A percentile compares a stretch with the other conserved stretches of the same genome.
Conservation (phyloP, 1,284 basidiomycete genomes). For the Melampsora americana region DNA sequence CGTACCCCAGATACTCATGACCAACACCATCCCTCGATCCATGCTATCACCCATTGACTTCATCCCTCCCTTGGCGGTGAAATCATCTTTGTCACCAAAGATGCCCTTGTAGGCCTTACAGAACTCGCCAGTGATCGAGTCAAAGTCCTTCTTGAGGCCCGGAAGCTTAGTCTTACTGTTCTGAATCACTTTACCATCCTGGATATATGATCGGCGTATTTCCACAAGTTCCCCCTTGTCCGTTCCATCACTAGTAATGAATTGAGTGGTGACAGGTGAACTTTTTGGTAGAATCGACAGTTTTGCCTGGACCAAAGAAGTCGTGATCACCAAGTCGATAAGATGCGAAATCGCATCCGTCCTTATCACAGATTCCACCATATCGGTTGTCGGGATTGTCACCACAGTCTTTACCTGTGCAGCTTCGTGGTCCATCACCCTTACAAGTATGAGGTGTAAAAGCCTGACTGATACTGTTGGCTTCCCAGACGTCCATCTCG, state of each 20-base stretch:
- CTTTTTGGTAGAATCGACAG: conserved; percentile 5
- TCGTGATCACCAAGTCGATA: conserved; percentile 8
- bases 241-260: conserved; percentile 13
- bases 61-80: conserved; percentile 1
- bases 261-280: conserved; percentile 28
- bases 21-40: conserved; percentile 23
- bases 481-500: conserved; percentile 58
- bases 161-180: conserved; percentile 11
- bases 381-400: neutral
- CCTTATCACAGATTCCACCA: conserved; percentile 6
- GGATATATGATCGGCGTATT: conserved; percentile 10
- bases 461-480: conserved; percentile 19
- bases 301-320: conserved; percentile 10
- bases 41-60: conserved; percentile 18
- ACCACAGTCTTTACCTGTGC: conserved; percentile 14
- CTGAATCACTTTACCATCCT: conserved; percentile 7
- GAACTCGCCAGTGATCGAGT: conserved; percentile 11
- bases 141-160: neutral
- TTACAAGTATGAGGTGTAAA: conserved; percentile 20
- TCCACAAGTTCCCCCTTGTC: conserved; percentile 7
- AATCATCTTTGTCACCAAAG: neutral
- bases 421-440: neutral
- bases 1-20: conserved; percentile 20
- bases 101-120: neutral
- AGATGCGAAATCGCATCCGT: conserved; percentile 25